These are phyloP conservation scores for Cunninghamia lanceolata DNA, from an alignment of 75 land plant genomes.

Conservation along the genomic window DNA sequence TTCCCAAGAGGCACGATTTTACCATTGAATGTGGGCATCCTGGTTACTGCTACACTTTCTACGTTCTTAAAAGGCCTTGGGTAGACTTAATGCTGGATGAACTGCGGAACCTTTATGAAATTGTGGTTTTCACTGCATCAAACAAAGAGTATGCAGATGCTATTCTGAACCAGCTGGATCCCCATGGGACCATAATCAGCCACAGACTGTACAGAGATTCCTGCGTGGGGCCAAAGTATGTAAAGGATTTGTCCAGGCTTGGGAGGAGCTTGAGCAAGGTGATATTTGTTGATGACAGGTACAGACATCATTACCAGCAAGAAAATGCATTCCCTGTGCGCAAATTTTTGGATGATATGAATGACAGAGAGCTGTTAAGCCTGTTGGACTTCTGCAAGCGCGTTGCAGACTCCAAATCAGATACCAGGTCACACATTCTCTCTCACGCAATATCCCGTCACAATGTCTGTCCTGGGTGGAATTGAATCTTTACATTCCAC, in stretches of 20 bases:
- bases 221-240: constrained; percentile 26
- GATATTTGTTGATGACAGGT: constrained; percentile 34
- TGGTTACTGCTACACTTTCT: background rate
- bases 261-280: constrained; percentile 20
- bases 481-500: too few species aligned
- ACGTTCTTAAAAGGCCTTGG: background rate
- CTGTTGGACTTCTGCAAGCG: background rate
- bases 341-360: constrained; percentile 19
- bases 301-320: constrained; percentile 8
- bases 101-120: constrained; percentile 19
- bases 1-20: background rate
- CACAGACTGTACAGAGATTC: constrained; percentile 31
- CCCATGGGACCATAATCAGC: constrained; percentile 1
- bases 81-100: background rate
- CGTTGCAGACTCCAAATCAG: background rate
- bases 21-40: background rate
- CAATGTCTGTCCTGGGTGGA: background rate
- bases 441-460: background rate
- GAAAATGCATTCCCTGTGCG: constrained; percentile 28
- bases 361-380: constrained; percentile 17
- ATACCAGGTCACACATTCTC: background rate
- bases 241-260: constrained; percentile 22
- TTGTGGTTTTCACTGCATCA: constrained; percentile 34
- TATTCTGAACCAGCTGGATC: constrained; percentile 24
- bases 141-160: constrained; percentile 25